These are phyloP conservation scores for Populus davidiana DNA, from an alignment of 345 rosid genomes.

Conservation along the genomic window DNA sequence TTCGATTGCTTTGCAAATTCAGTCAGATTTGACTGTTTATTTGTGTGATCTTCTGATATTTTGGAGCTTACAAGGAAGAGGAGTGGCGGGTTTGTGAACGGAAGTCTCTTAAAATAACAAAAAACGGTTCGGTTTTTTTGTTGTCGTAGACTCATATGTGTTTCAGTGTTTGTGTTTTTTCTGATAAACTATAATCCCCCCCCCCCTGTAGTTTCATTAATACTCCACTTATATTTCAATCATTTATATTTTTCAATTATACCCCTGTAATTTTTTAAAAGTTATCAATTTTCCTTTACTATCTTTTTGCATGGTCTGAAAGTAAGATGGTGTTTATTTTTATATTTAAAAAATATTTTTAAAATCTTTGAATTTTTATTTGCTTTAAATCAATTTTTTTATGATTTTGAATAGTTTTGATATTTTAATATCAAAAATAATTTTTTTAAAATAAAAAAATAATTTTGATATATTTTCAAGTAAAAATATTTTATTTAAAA, in stretches of 20 bases:
- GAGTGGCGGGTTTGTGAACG: not conserved
- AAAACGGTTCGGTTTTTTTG: not conserved
- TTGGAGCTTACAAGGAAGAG: not conserved
- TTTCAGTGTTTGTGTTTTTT: too few species aligned
- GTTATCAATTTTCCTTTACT: not conserved
- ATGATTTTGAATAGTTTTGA: too few species aligned
- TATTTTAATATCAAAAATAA: too few species aligned
- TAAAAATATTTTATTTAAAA: too few species aligned
- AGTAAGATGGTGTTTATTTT: too few species aligned
- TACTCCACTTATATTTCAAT: not conserved
- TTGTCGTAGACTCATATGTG: too few species aligned
- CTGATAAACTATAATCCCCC: not conserved
- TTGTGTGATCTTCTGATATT: not conserved
- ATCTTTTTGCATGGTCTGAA: too few species aligned
- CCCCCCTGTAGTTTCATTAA: not conserved
- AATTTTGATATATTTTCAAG: too few species aligned
- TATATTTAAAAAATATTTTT: too few species aligned
- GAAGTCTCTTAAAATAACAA: not conserved
- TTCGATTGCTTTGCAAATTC: conserved; percentile 11
- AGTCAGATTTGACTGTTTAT: not conserved
- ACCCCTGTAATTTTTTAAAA: not conserved
- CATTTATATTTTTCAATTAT: not conserved
- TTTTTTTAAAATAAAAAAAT: too few species aligned
- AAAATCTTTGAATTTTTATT: too few species aligned
- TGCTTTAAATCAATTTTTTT: too few species aligned